phyloP scores from a whole-genome alignment of 139 green algal genomes.

The Volvox reticuliferus region DNA sequence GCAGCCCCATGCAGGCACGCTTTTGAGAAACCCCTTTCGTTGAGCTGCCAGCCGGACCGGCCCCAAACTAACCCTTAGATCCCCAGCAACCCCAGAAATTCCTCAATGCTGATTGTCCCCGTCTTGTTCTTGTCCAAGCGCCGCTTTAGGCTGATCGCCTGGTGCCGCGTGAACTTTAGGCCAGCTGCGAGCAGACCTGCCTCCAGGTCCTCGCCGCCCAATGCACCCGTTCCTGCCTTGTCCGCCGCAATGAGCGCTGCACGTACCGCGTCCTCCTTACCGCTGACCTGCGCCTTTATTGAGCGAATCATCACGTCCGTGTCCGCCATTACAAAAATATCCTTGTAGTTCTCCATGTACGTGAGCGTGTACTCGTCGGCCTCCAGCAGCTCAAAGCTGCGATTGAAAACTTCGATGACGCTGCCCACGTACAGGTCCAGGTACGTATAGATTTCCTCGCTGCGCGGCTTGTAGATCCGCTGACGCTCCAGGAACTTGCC shows the following conservation, averaged over 20 bases:
- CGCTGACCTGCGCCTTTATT: constrained; percentile 66
- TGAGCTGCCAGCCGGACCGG: background rate
- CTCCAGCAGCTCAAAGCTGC: constrained; percentile 85
- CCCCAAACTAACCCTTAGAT: background rate
- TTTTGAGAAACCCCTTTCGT: background rate
- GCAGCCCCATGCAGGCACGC: too few species aligned
- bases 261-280: constrained; percentile 65
- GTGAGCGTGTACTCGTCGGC: constrained; percentile 91
- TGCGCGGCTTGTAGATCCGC: constrained; percentile 69
- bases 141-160: constrained; percentile 73
- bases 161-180: constrained; percentile 79
- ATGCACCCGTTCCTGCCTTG: constrained; percentile 57
- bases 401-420: constrained; percentile 77
- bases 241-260: constrained; percentile 73
- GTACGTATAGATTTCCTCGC: constrained; percentile 80
- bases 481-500: constrained; percentile 94
- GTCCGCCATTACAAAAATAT: constrained; percentile 85
- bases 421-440: constrained; percentile 87
- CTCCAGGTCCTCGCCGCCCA: constrained; percentile 65
- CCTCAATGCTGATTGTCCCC: constrained; percentile 64
- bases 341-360: constrained; percentile 91
- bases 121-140: constrained; percentile 69
- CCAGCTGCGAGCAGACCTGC: constrained; percentile 56
- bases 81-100: constrained; percentile 60
- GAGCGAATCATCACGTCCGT: constrained; percentile 49